Percentiles rank a stretch among this genome's conserved stretches.
These are phyloP conservation scores for Hypoxylon fragiforme DNA, from an alignment of 495 filamentous ascomycete genomes.

Conservation along the genomic window DNA sequence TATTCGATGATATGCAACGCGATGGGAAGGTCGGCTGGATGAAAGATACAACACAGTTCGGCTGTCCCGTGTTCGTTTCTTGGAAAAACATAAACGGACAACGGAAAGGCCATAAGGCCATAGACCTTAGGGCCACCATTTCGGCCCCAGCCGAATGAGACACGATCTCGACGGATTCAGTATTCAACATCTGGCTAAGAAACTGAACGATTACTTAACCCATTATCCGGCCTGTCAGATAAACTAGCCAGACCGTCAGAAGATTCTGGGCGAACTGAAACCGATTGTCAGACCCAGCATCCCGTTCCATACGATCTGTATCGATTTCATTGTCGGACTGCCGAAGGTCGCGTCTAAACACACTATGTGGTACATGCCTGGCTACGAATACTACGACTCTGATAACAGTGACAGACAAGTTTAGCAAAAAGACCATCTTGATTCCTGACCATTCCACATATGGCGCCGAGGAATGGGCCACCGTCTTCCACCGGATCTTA, in stretches of 20 bases:
- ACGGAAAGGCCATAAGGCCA: background rate
- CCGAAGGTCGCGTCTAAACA: background rate
- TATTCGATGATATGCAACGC: background rate
- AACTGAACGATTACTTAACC: background rate
- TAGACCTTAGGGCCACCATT: background rate
- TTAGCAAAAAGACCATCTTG: background rate
- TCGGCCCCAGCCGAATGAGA: background rate
- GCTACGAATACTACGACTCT: background rate
- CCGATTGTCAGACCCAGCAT: background rate
- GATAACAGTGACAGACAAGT: background rate
- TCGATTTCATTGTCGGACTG: conserved; percentile 2
- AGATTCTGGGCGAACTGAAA: background rate
- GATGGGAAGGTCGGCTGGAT: background rate
- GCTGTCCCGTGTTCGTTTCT: background rate
- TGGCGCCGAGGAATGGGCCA: background rate
- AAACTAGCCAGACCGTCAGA: background rate
- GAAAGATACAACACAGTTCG: background rate
- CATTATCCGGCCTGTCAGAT: background rate
- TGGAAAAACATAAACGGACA: background rate
- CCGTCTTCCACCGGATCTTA: background rate
- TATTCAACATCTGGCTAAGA: background rate
- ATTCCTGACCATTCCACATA: background rate
- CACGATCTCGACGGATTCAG: background rate
- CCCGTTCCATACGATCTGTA: background rate
- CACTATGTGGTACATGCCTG: background rate